Base-by-base conservation (phyloP, 2,329 filamentous ascomycete genomes). In the Mollisiaceae sp. region DNA sequence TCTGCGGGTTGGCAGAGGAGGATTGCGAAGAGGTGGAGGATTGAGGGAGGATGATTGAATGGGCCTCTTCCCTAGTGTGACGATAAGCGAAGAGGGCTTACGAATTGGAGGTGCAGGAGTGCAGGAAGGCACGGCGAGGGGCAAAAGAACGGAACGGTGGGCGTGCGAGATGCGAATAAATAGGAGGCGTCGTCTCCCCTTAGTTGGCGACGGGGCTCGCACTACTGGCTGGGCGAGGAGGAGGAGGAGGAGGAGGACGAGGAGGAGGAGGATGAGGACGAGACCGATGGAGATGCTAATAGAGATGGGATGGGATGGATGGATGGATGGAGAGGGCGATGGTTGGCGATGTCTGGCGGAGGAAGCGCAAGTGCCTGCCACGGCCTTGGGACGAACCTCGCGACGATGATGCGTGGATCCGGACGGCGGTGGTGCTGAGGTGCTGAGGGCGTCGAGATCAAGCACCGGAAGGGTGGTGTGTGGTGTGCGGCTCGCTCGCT, bases 81-180 rank as follows among this genome's bases (percentile, higher is more conserved):
- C 68, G 69, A 71, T 71, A 71, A 71, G 69, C 69, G 69, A 71
- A 55, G 27, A 32, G 20, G 58, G 67, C 65, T 69, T 66, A 68
- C 68, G 66, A 68, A 67, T 69, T 63, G 64, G 15, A 64, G 56
- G 41, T 60, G 62, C 56, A 64, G 56, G 56, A 59, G 55, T 11
- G 20, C 24, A 39, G 55, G 15, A 57, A 57, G 55, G 55, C 15
- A 14, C 35, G 20, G 55, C 8, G 55, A 57, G 45, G 47, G 43
- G 61, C 39, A 39, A 45, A 14, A 27, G 15, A 56, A 35, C 36
- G 35, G 43, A 39, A n/a, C 43, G 20, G 27, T 8, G 24, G 35
- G 27, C 27, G 15, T 38, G 35, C 39, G 56, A 36, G 43, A 9
- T 38, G 35, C 39, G 56, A 36, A 54, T 32, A 59, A 35, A 54